phyloP scores from a whole-genome alignment of 345 rosid genomes.

The Hibiscus tridactylites region DNA sequence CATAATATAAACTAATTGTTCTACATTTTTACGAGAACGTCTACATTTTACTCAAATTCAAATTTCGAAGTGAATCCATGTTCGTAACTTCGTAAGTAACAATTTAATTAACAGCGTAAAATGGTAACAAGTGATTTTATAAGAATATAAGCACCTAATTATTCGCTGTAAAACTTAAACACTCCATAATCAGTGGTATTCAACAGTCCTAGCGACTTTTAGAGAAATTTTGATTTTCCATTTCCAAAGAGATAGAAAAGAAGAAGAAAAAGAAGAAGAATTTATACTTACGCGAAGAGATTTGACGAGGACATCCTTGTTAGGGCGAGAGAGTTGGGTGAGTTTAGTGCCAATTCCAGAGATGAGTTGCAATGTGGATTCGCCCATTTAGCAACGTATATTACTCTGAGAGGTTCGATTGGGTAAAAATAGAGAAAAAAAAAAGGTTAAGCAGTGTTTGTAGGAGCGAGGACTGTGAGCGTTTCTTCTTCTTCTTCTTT shows the following conservation, averaged over 20 bases:
- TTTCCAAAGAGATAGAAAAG: background rate
- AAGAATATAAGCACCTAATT: background rate
- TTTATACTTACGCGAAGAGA: slow-evolving; percentile 45
- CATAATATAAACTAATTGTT: background rate
- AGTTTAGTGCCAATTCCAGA: slow-evolving; percentile 52
- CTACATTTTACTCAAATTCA: background rate
- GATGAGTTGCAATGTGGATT: slow-evolving; percentile 37
- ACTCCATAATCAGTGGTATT: background rate
- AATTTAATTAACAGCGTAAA: background rate
- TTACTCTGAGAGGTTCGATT: background rate
- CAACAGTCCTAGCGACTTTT: background rate
- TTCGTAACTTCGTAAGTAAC: background rate
- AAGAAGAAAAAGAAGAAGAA: too few species aligned
- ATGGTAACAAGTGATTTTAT: background rate
- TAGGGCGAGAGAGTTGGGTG: slow-evolving; percentile 47
- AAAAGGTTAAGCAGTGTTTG: background rate
- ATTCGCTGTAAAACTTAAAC: background rate
- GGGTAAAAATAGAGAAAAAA: background rate
- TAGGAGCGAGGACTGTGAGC: background rate
- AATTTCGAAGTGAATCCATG: background rate
- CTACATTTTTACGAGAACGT: background rate
- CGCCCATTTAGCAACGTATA: slow-evolving; percentile 34
- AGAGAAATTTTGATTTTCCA: background rate
- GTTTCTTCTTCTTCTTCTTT: background rate
- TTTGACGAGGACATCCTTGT: slow-evolving; percentile 58